Evolutionary conservation across 306 rosid species (phyloP), one percentile per base, ranked within the genome.

Genomic region (Fragaria ananassa): DNA sequence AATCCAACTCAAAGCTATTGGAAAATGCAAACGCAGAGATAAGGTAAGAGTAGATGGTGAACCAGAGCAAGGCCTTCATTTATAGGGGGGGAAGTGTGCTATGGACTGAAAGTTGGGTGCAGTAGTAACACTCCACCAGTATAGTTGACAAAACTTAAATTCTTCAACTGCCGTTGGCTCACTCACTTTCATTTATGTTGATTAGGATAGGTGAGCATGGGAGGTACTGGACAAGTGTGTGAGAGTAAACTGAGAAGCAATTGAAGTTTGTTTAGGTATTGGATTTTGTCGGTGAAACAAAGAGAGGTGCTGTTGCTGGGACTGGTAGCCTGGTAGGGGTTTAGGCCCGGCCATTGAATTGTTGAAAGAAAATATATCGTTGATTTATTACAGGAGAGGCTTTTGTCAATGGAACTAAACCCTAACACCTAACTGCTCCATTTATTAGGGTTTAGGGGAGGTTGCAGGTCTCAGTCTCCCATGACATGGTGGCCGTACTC

Each of bases 131-230:
- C 41, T 2, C 62, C 67, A 83, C 85, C 87, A 2, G 46, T 13
- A 57, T 78, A 64, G 53, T 77, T 79, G 65, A 35, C 66, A 3
- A 18, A 10, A n/a, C 27, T 76, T 78, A 74, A 80, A 80, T 77
- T 76, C 88, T 47, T 79, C 91, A 90, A 88, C 93, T 87, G 92
- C 78, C 88, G 54, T 54, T 8, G 82, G 57, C 84, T 83, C 81
- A 2, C 80, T 83, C 9, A 41, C 81, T 54, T 75, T 64, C 70
- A 74, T 41, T 77, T 27, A 80, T 75, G 72, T 77, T 72, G 46
- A 17, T 45, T 68, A 80, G 83, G 84, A 79, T 83, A 78, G 82
- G 84, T 78, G 84, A 79, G 31, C 60, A 21, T 12, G 5, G 74
- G 42, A 61, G 67, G 49, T 15, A 17, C 46, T 47, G 11, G 42